These are phyloP conservation scores for Liquidambar formosana DNA, from an alignment of 164 flowering plant genomes.

Conservation along the genomic window DNA sequence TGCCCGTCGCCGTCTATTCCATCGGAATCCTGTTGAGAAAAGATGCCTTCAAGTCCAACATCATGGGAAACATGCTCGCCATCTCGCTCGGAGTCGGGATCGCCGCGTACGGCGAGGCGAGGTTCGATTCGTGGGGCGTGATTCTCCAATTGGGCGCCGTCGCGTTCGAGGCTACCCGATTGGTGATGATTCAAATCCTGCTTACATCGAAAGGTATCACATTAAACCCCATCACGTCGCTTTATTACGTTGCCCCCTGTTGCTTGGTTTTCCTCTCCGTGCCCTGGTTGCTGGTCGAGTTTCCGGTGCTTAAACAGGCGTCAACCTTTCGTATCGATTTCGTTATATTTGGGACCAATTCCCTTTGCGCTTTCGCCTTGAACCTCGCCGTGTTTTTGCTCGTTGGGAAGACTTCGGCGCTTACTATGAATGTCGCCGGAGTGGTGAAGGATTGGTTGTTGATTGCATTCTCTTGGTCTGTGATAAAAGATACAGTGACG, in stretches of 20 bases:
- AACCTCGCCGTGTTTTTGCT: slow-evolving; percentile 54
- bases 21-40: slow-evolving; percentile 42
- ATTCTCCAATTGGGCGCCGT: slow-evolving; percentile 47
- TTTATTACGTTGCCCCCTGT: slow-evolving; percentile 56
- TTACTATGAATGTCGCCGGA: slow-evolving; percentile 63
- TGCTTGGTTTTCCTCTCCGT: slow-evolving; percentile 42
- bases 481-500: slow-evolving; percentile 54
- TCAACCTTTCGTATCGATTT: slow-evolving; percentile 44
- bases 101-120: slow-evolving; percentile 57
- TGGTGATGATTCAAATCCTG: slow-evolving; percentile 52
- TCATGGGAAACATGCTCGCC: slow-evolving; percentile 49
- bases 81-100: slow-evolving; percentile 52
- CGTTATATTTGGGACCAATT: slow-evolving; percentile 47
- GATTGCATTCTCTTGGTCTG: slow-evolving; percentile 59
- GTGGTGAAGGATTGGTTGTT: slow-evolving; percentile 57
- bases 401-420: slow-evolving; percentile 55
- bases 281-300: slow-evolving; percentile 50
- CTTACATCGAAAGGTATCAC: slow-evolving; percentile 44
- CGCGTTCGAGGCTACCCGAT: slow-evolving; percentile 50
- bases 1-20: slow-evolving; percentile 59
- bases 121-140: slow-evolving; percentile 47
- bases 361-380: slow-evolving; percentile 49
- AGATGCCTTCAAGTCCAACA: slow-evolving; percentile 36
- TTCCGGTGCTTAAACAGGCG: slow-evolving; percentile 31
- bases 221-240: slow-evolving; percentile 47